A percentile compares a stretch with the other conserved stretches of the same genome.
These are phyloP conservation scores for Exidia glandulosa DNA, from an alignment of 768 basidiomycete species.

Conservation along the genomic window DNA sequence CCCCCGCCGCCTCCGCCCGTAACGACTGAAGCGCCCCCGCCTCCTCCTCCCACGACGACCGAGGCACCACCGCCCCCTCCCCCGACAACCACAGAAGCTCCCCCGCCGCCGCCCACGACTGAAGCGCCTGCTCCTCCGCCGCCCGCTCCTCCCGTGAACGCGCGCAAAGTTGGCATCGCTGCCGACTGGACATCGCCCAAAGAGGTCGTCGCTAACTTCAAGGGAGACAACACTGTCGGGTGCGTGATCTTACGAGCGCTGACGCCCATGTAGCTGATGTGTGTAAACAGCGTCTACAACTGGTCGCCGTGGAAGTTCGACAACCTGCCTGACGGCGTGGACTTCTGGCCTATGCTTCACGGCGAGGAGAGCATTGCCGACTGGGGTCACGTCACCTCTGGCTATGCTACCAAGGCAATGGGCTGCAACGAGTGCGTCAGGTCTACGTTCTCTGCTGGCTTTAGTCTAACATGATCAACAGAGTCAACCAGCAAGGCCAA, in stretches of 20 bases:
- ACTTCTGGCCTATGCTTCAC: not conserved
- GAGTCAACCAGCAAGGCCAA: conserved; percentile 58
- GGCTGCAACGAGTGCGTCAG: not conserved
- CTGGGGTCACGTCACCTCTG: not conserved
- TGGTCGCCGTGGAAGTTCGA: not conserved
- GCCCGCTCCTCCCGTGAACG: not conserved
- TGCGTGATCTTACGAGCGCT: not conserved
- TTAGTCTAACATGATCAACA: conserved; percentile 17
- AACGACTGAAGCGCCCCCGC: not conserved
- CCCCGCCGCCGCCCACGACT: not conserved
- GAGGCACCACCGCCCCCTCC: no score
- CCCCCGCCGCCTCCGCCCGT: not conserved
- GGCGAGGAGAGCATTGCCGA: not conserved
- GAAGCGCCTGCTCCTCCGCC: not conserved
- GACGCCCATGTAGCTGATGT: not conserved
- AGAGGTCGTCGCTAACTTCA: not conserved
- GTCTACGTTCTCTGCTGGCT: not conserved
- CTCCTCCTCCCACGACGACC: not conserved
- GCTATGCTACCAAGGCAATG: not conserved
- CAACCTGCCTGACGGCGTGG: not conserved
- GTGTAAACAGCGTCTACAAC: not conserved
- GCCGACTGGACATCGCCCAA: not conserved
- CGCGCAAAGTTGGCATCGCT: not conserved
- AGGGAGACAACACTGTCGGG: not conserved
- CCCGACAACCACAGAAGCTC: no score